Evolutionary conservation across 2,329 filamentous ascomycete genomes (phyloP).

Genomic region (Chaetomium olivaceum): DNA sequence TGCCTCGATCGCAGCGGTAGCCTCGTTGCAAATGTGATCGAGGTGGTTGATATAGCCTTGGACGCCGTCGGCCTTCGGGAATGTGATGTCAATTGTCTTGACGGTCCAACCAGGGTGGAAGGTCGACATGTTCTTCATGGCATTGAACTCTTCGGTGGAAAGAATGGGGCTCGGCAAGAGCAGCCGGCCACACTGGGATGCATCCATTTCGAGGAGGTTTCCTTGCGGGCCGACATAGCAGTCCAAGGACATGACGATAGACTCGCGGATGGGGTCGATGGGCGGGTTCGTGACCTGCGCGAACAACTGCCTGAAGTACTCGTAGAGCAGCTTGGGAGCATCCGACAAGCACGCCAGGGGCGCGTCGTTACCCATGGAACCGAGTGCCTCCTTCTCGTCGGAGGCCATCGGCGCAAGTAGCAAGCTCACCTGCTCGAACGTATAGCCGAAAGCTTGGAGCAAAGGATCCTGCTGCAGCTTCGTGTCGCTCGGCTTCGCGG

Average conservation of each 20-base stretch:
- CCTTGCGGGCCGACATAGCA: constrained; percentile 96
- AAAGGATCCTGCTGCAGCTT: constrained; percentile 82
- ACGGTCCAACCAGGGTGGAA: constrained; percentile 81
- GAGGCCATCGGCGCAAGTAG: constrained; percentile 93
- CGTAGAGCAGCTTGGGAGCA: constrained; percentile 83
- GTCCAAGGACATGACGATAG: constrained; percentile 96
- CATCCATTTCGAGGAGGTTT: constrained; percentile 90
- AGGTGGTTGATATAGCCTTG: constrained; percentile 84
- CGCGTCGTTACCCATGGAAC: constrained; percentile 97
- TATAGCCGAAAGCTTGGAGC: constrained; percentile 87
- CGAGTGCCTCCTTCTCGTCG: constrained; percentile 94
- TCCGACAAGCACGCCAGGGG: constrained; percentile 89
- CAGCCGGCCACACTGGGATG: constrained; percentile 82
- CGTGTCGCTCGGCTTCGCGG: constrained; percentile 64
- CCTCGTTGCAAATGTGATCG: constrained; percentile 83
- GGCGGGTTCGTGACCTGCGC: constrained; percentile 97
- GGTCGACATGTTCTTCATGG: constrained; percentile 73
- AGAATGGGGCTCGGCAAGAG: constrained; percentile 86
- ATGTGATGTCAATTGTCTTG: constrained; percentile 88
- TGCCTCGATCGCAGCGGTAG: constrained; percentile 79
- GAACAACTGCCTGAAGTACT: constrained; percentile 97
- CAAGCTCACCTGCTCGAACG: constrained; percentile 90
- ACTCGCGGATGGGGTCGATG: constrained; percentile 95
- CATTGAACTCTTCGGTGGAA: constrained; percentile 87
- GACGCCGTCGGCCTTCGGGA: constrained; percentile 80